Evolutionary conservation across 345 rosid genomes (phyloP).

Genomic region (Populus davidiana): DNA sequence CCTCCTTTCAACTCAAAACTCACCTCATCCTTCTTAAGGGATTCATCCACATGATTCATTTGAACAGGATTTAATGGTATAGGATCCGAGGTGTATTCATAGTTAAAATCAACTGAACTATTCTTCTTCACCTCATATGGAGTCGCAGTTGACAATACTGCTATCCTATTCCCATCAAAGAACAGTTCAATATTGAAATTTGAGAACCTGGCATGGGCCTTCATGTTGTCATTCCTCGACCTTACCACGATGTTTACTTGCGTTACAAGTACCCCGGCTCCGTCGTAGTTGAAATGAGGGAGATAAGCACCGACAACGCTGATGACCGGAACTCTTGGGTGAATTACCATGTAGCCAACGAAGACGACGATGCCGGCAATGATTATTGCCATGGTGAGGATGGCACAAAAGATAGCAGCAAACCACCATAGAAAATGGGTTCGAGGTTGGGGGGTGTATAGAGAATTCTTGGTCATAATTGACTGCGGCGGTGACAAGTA

Average conservation of each 20-base stretch:
- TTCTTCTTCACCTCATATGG: conserved; percentile 69
- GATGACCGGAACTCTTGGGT: conserved; percentile 72
- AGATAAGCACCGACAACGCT: conserved; percentile 58
- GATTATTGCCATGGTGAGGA: conserved; percentile 59
- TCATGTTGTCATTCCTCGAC: conserved; percentile 63
- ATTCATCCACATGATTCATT: conserved; percentile 33
- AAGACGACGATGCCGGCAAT: conserved; percentile 57
- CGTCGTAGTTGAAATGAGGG: conserved; percentile 40
- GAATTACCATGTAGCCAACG: conserved; percentile 66
- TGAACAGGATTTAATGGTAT: conserved; percentile 51
- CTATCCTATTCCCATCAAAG: conserved; percentile 48
- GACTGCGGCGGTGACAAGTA: neutral
- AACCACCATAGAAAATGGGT: conserved; percentile 71
- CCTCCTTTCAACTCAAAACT: conserved; percentile 62
- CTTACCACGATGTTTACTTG: conserved; percentile 53
- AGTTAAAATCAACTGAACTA: conserved; percentile 31
- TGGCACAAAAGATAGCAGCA: conserved; percentile 65
- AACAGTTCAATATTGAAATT: conserved; percentile 32
- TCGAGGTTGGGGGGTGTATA: neutral
- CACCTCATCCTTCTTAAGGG: conserved; percentile 48
- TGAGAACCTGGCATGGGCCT: conserved; percentile 64
- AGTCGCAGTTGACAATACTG: conserved; percentile 33
- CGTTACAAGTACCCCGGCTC: conserved; percentile 48
- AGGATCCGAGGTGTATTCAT: conserved; percentile 52
- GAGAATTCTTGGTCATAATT: neutral